phyloP scores from a whole-genome alignment of 768 basidiomycete genomes.

The Dentipellis fragilis region DNA sequence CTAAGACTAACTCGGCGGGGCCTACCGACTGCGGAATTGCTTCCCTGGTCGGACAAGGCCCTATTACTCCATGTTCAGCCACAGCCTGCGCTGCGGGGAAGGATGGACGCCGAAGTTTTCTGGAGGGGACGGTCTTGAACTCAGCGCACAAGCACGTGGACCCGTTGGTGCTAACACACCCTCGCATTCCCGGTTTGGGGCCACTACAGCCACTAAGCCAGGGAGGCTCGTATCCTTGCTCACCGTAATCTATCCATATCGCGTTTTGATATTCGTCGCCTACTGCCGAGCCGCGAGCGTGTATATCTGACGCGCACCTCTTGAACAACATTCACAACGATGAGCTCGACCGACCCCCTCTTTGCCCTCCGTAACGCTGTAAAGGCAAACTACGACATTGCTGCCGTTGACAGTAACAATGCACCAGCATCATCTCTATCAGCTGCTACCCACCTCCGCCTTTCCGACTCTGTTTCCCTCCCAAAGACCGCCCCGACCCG shows the following conservation, averaged over 20 bases:
- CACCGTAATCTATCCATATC: neutral
- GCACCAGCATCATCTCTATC: conserved; percentile 38
- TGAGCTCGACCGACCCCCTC: conserved; percentile 9
- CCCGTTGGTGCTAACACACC: conserved; percentile 48
- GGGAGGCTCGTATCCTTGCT: neutral
- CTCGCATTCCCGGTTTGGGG: conserved; percentile 75
- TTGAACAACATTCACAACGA: neutral
- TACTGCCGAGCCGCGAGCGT: too few relatives aligned
- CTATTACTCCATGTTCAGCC: conserved; percentile 72
- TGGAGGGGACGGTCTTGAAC: conserved; percentile 91
- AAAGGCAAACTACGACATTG: conserved; percentile 4
- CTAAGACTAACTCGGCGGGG: conserved; percentile 86
- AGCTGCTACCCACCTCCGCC: conserved; percentile 55
- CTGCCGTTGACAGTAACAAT: conserved; percentile 3
- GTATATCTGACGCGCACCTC: neutral
- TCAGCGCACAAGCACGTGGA: conserved; percentile 64
- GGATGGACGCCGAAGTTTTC: conserved; percentile 85
- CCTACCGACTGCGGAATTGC: conserved; percentile 87
- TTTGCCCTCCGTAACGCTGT: conserved; percentile 10
- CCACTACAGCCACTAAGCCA: conserved; percentile 66
- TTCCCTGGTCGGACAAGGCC: conserved; percentile 83
- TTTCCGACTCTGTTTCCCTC: conserved; percentile 42
- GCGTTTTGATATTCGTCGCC: too few relatives aligned
- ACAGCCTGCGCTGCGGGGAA: conserved; percentile 52
- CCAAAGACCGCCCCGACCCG: conserved; percentile 72